Conservation (phyloP, 345 rosid genomes). For the Turritis glabra region DNA sequence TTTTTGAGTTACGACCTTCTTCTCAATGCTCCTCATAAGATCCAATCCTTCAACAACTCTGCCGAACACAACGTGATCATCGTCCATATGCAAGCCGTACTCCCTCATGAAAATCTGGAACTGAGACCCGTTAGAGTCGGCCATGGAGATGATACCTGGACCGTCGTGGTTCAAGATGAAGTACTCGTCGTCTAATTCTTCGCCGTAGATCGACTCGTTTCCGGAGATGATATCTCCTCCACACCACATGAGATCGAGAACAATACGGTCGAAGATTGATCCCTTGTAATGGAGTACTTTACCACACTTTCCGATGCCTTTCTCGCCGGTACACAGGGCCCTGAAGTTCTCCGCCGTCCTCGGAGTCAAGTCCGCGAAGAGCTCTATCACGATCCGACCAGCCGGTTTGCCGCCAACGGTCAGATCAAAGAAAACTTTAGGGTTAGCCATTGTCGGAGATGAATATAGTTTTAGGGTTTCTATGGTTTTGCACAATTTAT, state of each 20-base stretch:
- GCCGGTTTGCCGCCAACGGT: slow-evolving; percentile 36
- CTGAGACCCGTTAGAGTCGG: slow-evolving; percentile 50
- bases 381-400: slow-evolving; percentile 51
- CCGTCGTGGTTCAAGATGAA: slow-evolving; percentile 53
- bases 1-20: slow-evolving; percentile 41
- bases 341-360: slow-evolving; percentile 60
- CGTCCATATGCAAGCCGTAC: background rate
- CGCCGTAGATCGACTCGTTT: slow-evolving; percentile 49
- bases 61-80: slow-evolving; percentile 53
- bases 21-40: slow-evolving; percentile 35
- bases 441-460: slow-evolving; percentile 32
- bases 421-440: slow-evolving; percentile 48
- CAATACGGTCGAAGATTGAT: slow-evolving; percentile 51
- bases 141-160: slow-evolving; percentile 53
- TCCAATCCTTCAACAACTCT: slow-evolving; percentile 53
- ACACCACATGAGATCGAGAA: slow-evolving; percentile 51
- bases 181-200: slow-evolving; percentile 54
- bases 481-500: background rate
- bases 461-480: background rate
- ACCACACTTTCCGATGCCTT: slow-evolving; percentile 44
- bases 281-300: slow-evolving; percentile 63
- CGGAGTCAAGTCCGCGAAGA: slow-evolving; percentile 43
- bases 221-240: slow-evolving; percentile 50
- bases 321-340: slow-evolving; percentile 29
- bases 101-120: slow-evolving; percentile 45